Evolutionary conservation across 2,329 filamentous ascomycete genomes (phyloP), one percentile per base, ranked within the genome.

Genomic region (Microcyclosporella mali): DNA sequence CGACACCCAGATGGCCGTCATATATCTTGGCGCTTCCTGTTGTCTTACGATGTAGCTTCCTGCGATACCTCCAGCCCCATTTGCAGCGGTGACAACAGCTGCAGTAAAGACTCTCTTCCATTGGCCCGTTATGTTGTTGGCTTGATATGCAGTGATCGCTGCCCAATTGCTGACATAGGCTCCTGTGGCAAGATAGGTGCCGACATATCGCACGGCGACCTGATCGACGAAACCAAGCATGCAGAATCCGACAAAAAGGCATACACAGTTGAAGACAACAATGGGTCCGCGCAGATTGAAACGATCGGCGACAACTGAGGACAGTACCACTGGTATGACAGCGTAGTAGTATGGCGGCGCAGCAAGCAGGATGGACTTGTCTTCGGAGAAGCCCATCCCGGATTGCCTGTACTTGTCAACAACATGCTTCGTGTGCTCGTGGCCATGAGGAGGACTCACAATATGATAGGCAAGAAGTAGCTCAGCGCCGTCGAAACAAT

Each of bases 101-200:
- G 79, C 77, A 0, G 77, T 76, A 35, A 79, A 79, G 2, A 73
- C 78, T 21, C 79, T 68, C 60, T 82, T 82, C 79, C 79, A 83
- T 54, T 82, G 79, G 0, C 63, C 77, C 0, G 73, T 69, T 32
- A 82, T 70, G 49, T 81, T 84, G 58, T 81, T 82, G 12, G 75
- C 73, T 56, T 79, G 74, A 50, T 79, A 82, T 0, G 78, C 73
- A 40, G 76, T 80, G 49, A 84, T 65, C 0, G 79, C 81, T 0
- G 81, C 80, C 80, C 81, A 84, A 50, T 85, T 85, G 3, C 75
- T 78, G 3, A 84, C 72, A 50, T 84, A 84, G 1, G 81, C 79
- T 0, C 81, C 81, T 0, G 81, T 84, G 0, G 80, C 79, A 2
- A 85, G 69, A 59, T 75, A 83, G 0, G 78, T 79, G 7, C 81